phyloP scores from a whole-genome alignment of 208 protist genomes.

The Wallacemonas sp. region DNA sequence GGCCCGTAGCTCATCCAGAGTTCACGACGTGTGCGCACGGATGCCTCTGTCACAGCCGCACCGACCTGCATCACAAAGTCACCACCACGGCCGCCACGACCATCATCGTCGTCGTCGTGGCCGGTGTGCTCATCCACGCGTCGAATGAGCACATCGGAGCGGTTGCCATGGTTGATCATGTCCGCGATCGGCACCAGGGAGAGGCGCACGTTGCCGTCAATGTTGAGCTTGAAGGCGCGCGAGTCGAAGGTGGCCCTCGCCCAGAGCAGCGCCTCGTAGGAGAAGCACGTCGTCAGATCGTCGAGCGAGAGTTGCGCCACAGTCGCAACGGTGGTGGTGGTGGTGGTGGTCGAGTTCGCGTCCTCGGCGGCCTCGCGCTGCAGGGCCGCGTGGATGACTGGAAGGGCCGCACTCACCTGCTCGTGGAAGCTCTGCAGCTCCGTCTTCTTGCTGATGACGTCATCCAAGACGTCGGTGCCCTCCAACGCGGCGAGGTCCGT shows the following conservation, averaged over 20 bases:
- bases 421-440: slow-evolving; percentile 54
- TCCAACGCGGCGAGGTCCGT: slow-evolving; percentile 71
- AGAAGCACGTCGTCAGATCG: slow-evolving; percentile 41
- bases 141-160: slow-evolving; percentile 77
- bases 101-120: too few species aligned
- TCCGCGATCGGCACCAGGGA: slow-evolving; percentile 84
- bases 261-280: slow-evolving; percentile 64
- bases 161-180: slow-evolving; percentile 91
- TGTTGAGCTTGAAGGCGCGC: slow-evolving; percentile 87
- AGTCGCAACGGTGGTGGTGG: not conserved
- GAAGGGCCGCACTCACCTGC: slow-evolving; percentile 33
- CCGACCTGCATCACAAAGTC: slow-evolving; percentile 85
- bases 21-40: slow-evolving; percentile 62
- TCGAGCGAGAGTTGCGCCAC: slow-evolving; percentile 12
- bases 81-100: too few species aligned
- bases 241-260: slow-evolving; percentile 89
- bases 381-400: slow-evolving; percentile 40
- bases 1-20: slow-evolving; percentile 94
- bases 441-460: slow-evolving; percentile 60
- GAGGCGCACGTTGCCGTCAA: slow-evolving; percentile 69
- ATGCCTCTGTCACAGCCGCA: slow-evolving; percentile 47
- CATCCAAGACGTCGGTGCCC: slow-evolving; percentile 81
- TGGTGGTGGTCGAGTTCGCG: not conserved
- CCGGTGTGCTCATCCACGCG: slow-evolving; percentile 42
- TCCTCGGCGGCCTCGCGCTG: not conserved